Conservation (phyloP, 2,329 filamentous ascomycete species). For the Pezicula rhizophila region DNA sequence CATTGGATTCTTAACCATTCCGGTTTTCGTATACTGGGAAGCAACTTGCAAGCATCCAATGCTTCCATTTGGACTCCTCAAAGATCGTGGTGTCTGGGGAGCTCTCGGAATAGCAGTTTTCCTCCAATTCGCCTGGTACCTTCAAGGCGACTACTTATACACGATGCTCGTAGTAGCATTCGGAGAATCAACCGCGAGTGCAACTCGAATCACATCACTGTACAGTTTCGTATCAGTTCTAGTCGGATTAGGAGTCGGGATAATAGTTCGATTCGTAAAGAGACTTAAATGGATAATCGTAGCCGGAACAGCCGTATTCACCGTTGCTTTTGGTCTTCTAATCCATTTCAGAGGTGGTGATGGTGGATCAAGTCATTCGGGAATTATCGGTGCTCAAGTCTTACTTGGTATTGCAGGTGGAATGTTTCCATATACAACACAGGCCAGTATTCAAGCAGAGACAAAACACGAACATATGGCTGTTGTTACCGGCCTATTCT, state of each 20-base stretch:
- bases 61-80: slow-evolving; percentile 55
- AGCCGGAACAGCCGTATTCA: slow-evolving; percentile 51
- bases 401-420: slow-evolving; percentile 54
- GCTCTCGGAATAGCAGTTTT: slow-evolving; percentile 52
- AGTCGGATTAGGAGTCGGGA: slow-evolving; percentile 48
- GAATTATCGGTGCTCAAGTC: slow-evolving; percentile 57
- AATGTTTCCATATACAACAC: slow-evolving; percentile 46
- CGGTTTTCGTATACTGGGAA: slow-evolving; percentile 57
- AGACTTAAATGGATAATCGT: slow-evolving; percentile 61
- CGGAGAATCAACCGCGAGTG: slow-evolving; percentile 47
- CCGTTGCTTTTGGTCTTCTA: slow-evolving; percentile 60
- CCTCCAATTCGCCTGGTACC: slow-evolving; percentile 53
- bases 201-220: slow-evolving; percentile 53
- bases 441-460: slow-evolving; percentile 44
- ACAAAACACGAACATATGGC: slow-evolving; percentile 51
- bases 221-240: slow-evolving; percentile 55
- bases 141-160: slow-evolving; percentile 60
- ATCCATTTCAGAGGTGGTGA: slow-evolving; percentile 55
- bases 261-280: slow-evolving; percentile 46
- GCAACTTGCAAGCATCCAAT: slow-evolving; percentile 39
- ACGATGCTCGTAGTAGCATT: slow-evolving; percentile 57
- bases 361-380: slow-evolving; percentile 37
- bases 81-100: slow-evolving; percentile 59
- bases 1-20: slow-evolving; percentile 49
- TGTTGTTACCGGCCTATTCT: slow-evolving; percentile 56